These are phyloP conservation scores for Hyphopichia homilentoma DNA, from an alignment of 805 yeast species.

Conservation along the genomic window DNA sequence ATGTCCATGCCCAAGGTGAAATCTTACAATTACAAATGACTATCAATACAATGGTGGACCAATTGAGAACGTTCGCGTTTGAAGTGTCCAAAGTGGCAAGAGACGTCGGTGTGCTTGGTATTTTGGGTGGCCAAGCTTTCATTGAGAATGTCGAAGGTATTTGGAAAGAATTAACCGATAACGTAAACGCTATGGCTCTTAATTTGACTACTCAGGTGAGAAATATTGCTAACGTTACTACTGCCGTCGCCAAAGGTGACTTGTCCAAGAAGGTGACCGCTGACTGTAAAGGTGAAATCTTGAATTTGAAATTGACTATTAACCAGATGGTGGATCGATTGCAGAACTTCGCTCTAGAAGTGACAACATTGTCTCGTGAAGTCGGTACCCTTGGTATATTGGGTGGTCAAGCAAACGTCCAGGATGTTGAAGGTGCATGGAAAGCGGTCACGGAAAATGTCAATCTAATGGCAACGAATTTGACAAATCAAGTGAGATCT, in stretches of 20 bases:
- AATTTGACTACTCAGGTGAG: conserved; percentile 86
- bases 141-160: conserved; percentile 79
- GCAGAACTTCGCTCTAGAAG: conserved; percentile 45
- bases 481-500: conserved; percentile 75
- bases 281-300: conserved; percentile 68
- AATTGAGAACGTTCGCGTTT: conserved; percentile 74
- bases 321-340: conserved; percentile 51
- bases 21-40: conserved; percentile 81
- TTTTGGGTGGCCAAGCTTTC: conserved; percentile 84
- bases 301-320: conserved; percentile 44
- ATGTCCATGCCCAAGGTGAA: conserved; percentile 91
- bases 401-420: conserved; percentile 51
- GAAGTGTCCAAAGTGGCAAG: conserved; percentile 86
- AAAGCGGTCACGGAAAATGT: conserved; percentile 47
- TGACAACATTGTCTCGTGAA: conserved; percentile 44
- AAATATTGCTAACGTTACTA: conserved; percentile 82
- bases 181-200: conserved; percentile 86
- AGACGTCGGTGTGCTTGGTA: conserved; percentile 87
- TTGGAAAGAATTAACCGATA: conserved; percentile 84
- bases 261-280: conserved; percentile 79
- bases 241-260: conserved; percentile 85
- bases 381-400: conserved; percentile 46
- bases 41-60: conserved; percentile 86
- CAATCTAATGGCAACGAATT: conserved; percentile 45
- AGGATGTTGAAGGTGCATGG: conserved; percentile 50